A percentile compares a stretch with the other conserved stretches of the same genome.
Evolutionary conservation across 2,329 filamentous ascomycete species (phyloP).

Genomic region (Fusarium nisikadoi): DNA sequence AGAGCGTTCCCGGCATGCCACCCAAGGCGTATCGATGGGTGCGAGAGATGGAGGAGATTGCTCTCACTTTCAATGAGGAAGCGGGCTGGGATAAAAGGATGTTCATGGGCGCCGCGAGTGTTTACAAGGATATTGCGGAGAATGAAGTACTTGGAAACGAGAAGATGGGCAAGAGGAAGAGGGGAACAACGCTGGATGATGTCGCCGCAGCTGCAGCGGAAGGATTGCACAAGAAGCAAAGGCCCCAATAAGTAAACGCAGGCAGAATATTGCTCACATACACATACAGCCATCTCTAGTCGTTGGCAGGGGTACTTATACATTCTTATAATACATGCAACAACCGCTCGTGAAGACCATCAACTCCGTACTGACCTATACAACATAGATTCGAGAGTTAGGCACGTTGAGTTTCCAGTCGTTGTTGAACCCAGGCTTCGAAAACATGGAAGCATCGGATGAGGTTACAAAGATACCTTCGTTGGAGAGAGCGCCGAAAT

Average conservation of each 20-base stretch:
- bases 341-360: neutral
- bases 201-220: constrained; percentile 62
- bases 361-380: neutral
- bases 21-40: constrained; percentile 84
- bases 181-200: constrained; percentile 67
- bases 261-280: neutral
- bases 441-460: constrained; percentile 32
- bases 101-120: constrained; percentile 68
- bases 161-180: constrained; percentile 64
- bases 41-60: constrained; percentile 81
- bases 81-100: constrained; percentile 68
- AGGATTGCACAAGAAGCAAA: constrained; percentile 58
- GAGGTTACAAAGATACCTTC: constrained; percentile 66
- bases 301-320: constrained; percentile 14
- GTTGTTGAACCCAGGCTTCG: constrained; percentile 44
- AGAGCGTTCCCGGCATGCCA: constrained; percentile 68
- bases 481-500: constrained; percentile 73
- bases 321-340: constrained; percentile 16
- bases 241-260: constrained; percentile 13
- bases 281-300: neutral
- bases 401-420: constrained; percentile 52
- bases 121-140: constrained; percentile 71
- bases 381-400: constrained; percentile 46
- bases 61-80: constrained; percentile 70
- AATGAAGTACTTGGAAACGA: constrained; percentile 70